Evolutionary conservation across 2,329 filamentous ascomycete species (phyloP).

Genomic region (Lachnellula hyalina): DNA sequence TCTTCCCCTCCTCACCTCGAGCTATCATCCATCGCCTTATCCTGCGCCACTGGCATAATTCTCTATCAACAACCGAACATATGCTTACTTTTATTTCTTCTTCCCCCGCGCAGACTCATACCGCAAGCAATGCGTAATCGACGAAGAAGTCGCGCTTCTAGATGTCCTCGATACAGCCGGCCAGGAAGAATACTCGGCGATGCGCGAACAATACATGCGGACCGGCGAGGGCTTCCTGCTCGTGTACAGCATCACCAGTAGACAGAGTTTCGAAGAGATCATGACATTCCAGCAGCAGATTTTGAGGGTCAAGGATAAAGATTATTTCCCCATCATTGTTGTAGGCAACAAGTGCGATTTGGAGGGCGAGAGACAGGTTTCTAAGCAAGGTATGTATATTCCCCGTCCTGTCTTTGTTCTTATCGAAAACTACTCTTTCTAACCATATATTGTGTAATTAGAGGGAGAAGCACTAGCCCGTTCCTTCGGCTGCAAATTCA

Average conservation of each 20-base stretch:
- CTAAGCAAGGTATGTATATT: slow-evolving; percentile 70
- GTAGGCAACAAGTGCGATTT: slow-evolving; percentile 99
- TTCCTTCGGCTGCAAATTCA: slow-evolving; percentile 94
- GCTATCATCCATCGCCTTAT: neutral
- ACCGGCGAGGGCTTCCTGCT: slow-evolving; percentile 97
- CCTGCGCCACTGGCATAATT: neutral
- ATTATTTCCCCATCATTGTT: slow-evolving; percentile 99
- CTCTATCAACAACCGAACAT: neutral
- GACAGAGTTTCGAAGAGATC: slow-evolving; percentile 97
- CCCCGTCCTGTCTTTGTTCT: neutral
- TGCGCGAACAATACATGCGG: slow-evolving; percentile 99
- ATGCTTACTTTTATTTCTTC: neutral
- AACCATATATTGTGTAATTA: slow-evolving; percentile 36
- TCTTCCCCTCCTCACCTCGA: slow-evolving; percentile 6
- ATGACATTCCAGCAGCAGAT: slow-evolving; percentile 99
- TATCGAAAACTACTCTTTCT: slow-evolving; percentile 1
- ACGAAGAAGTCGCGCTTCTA: slow-evolving; percentile 94
- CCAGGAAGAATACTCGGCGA: slow-evolving; percentile 98
- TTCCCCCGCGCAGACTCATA: slow-evolving; percentile 70
- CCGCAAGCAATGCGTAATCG: slow-evolving; percentile 98
- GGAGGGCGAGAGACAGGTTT: slow-evolving; percentile 85
- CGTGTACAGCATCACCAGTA: slow-evolving; percentile 96
- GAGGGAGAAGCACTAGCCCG: slow-evolving; percentile 85
- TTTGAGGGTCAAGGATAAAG: slow-evolving; percentile 96
- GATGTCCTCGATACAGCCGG: slow-evolving; percentile 98